Evolutionary conservation across 345 rosid genomes (phyloP), one percentile per base, ranked within the genome.

Genomic region (Microcos paniculata): DNA sequence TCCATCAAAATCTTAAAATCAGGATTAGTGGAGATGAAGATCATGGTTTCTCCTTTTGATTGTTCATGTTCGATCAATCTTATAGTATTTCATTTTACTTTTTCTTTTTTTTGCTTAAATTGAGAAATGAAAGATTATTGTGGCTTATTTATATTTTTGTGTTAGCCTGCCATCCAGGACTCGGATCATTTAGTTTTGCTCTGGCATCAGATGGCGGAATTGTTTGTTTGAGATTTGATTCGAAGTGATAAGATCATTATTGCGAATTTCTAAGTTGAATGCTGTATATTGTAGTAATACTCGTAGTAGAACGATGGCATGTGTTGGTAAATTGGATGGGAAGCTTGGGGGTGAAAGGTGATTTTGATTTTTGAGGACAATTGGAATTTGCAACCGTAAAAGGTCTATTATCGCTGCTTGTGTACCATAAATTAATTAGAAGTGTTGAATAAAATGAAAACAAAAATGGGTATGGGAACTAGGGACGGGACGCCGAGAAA

Each of bases 71-170:
- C 78, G 62, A 71, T 72, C 55, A 71, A 77, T 81, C 82, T 35
- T 77, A 74, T 77, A 73, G 26, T 62, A 35, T 65, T 62, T 46
- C 51, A 26, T 62, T 62, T 24, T 21, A 57, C 28, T 40, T 19
- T 21, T 66, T 51, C 49, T 62, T 70, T 56, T 9, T 40, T 51
- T 65, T 40, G 52, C 24, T 49, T 46, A 33, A 56, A 24, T 38
- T 77, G 40, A 78, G 76, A 68, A 82, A 82, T 75, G 58, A 67
- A 81, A 82, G 68, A 78, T 78, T 62, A 62, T 79, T 79, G 84
- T 81, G 82, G 74, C 26, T 59, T 62, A 82, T 67, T 74, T 64
- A 56, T 56, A 18, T 66, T 70, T 66, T 70, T 66, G 35, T 40
- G 46, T 35, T 43, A 48, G 19, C 53, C 49, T 64, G 64, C 3